These are phyloP conservation scores for Murraya paniculata DNA, from an alignment of 345 rosid genomes.

Conservation along the genomic window DNA sequence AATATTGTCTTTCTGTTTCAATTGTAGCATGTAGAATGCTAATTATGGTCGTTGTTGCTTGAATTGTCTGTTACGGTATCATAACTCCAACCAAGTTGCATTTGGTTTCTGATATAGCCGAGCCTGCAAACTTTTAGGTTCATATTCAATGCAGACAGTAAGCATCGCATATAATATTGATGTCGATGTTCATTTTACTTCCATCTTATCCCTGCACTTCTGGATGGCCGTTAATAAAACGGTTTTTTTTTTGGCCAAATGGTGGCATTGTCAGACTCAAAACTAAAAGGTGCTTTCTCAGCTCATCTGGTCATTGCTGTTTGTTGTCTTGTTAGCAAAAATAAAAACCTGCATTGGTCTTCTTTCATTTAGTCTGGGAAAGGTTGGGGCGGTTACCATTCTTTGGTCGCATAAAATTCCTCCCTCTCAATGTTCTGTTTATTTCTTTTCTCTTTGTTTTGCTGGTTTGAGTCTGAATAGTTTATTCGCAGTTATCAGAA, in stretches of 20 bases:
- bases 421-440: neutral
- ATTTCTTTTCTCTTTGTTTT: neutral
- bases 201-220: neutral
- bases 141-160: neutral
- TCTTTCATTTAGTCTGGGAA: neutral
- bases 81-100: neutral
- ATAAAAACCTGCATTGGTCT: neutral
- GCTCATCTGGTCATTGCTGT: neutral
- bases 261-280: neutral
- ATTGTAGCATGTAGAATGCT: neutral
- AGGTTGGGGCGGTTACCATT: neutral
- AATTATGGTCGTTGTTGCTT: neutral
- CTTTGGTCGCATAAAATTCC: neutral
- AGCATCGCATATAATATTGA: neutral
- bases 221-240: neutral
- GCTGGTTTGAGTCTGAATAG: neutral
- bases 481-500: slow-evolving; percentile 65
- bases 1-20: neutral
- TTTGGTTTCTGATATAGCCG: neutral
- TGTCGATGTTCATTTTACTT: neutral
- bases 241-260: neutral
- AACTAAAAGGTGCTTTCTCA: neutral
- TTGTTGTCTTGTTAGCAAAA: neutral
- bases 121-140: neutral
- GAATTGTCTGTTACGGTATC: neutral